Conservation (phyloP, 2,329 filamentous ascomycete genomes). For the Thielaviopsis musarum region DNA sequence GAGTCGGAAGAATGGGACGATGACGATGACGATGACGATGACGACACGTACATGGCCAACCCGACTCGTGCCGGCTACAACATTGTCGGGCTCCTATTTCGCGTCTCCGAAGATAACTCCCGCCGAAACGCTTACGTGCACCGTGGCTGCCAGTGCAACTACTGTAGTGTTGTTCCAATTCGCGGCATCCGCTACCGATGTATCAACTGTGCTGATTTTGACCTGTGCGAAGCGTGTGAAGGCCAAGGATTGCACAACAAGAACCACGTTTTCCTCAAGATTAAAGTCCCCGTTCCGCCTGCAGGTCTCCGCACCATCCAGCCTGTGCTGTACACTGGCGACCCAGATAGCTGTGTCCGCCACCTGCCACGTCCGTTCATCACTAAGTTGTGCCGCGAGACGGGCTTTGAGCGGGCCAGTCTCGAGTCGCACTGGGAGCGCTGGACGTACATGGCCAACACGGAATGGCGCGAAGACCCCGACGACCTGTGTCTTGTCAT, state of each 20-base stretch:
- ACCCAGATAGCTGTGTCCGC: constrained; percentile 54
- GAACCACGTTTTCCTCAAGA: constrained; percentile 94
- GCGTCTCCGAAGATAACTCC: constrained; percentile 87
- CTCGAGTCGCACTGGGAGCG: constrained; percentile 93
- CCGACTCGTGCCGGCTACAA: constrained; percentile 50
- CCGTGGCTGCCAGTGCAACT: constrained; percentile 80
- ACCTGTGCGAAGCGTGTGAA: constrained; percentile 89
- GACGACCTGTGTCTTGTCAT: constrained; percentile 66
- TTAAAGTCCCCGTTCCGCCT: constrained; percentile 74
- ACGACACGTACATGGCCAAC: constrained; percentile 27
- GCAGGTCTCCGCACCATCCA: constrained; percentile 67
- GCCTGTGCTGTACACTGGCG: constrained; percentile 75
- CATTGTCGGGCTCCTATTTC: constrained; percentile 69
- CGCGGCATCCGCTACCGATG: constrained; percentile 86
- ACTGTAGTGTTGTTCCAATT: constrained; percentile 75
- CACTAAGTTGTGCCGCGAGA: constrained; percentile 51
- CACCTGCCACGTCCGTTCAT: constrained; percentile 52
- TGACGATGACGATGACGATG: constrained; percentile 19
- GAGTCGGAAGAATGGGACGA: constrained; percentile 22
- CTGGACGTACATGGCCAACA: constrained; percentile 84
- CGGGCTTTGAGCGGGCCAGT: constrained; percentile 68
- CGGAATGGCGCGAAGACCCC: constrained; percentile 68
- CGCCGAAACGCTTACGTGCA: constrained; percentile 80
- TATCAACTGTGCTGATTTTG: constrained; percentile 89
- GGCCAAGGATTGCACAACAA: constrained; percentile 61